phyloP scores from a whole-genome alignment of 352 stramenopile species.

The Pythium volutum region DNA sequence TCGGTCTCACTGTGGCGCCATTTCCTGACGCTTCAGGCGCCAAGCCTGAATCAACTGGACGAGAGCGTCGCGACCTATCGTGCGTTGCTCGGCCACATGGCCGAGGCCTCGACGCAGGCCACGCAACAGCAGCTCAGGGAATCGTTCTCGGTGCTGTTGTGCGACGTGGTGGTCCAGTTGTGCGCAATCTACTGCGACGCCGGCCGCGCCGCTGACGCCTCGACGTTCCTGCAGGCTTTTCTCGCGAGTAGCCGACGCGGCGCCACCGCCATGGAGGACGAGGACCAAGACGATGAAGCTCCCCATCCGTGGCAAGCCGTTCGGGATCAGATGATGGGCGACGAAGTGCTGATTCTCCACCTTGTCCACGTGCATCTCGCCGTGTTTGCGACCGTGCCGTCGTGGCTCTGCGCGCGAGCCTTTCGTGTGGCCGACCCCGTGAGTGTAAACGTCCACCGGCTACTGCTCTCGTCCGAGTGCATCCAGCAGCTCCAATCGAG shows the following conservation, averaged over 20 bases:
- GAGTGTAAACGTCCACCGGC: constrained; percentile 3
- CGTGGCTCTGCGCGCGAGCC: constrained; percentile 11
- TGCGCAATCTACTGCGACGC: constrained; percentile 11
- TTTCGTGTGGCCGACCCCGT: constrained; percentile 4
- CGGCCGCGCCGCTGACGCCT: neutral
- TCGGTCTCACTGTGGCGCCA: constrained; percentile 32
- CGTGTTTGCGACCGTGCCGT: constrained; percentile 5
- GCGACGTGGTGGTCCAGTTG: constrained; percentile 23
- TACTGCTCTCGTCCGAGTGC: constrained; percentile 4
- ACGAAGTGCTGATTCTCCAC: constrained; percentile 21
- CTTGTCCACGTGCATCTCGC: constrained; percentile 14
- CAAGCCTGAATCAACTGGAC: constrained; percentile 2
- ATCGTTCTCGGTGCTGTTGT: constrained; percentile 23
- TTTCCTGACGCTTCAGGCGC: constrained; percentile 19
- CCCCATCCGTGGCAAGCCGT: neutral
- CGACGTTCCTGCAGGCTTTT: constrained; percentile 9
- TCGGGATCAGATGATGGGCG: constrained; percentile 17
- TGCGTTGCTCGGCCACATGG: constrained; percentile 7
- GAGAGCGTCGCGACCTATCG: neutral
- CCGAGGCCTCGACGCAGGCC: constrained; percentile 2
- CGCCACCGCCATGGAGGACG: neutral
- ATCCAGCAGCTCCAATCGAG: neutral
- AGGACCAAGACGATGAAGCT: too few species aligned
- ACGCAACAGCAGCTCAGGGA: constrained; percentile 10
- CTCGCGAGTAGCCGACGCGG: neutral